These are phyloP conservation scores for Epichloe gansuensis DNA, from an alignment of 2,329 filamentous ascomycete species.

Conservation along the genomic window DNA sequence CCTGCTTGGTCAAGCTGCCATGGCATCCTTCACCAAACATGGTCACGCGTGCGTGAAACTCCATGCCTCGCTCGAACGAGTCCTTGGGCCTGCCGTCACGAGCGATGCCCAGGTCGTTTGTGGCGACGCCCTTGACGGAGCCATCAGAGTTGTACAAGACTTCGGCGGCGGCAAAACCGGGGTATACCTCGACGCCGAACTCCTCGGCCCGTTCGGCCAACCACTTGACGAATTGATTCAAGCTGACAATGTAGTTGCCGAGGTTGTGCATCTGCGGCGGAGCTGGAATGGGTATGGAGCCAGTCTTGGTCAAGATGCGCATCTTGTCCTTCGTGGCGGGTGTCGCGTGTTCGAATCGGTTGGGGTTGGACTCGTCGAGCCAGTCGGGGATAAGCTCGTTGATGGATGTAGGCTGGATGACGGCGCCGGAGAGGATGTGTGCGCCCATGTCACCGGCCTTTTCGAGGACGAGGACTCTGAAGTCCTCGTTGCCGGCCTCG, in stretches of 20 bases:
- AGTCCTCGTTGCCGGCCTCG: slow-evolving; percentile 89
- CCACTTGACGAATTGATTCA: slow-evolving; percentile 95
- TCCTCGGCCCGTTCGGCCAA: slow-evolving; percentile 94
- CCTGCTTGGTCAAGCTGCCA: slow-evolving; percentile 87
- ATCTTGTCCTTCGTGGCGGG: slow-evolving; percentile 76
- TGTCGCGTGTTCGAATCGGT: slow-evolving; percentile 77
- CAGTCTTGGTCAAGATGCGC: slow-evolving; percentile 81
- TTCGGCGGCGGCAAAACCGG: slow-evolving; percentile 90
- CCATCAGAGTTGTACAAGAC: slow-evolving; percentile 79
- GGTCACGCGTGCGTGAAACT: slow-evolving; percentile 87
- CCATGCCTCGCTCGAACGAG: slow-evolving; percentile 92
- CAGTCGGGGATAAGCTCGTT: slow-evolving; percentile 89
- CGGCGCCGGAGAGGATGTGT: slow-evolving; percentile 91
- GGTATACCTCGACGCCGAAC: slow-evolving; percentile 88
- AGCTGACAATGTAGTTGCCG: slow-evolving; percentile 92
- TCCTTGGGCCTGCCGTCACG: slow-evolving; percentile 78
- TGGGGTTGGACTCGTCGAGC: slow-evolving; percentile 78
- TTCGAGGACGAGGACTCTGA: slow-evolving; percentile 82
- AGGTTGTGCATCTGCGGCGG: slow-evolving; percentile 98
- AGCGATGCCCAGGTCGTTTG: slow-evolving; percentile 81
- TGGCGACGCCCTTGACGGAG: slow-evolving; percentile 85
- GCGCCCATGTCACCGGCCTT: slow-evolving; percentile 93
- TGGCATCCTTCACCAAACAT: slow-evolving; percentile 93
- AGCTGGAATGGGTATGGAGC: slow-evolving; percentile 66
- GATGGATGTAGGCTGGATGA: slow-evolving; percentile 79